A percentile compares a stretch with the other conserved stretches of the same genome.
phyloP scores from a whole-genome alignment of 768 basidiomycete species.

The Austroboletus eburneus region DNA sequence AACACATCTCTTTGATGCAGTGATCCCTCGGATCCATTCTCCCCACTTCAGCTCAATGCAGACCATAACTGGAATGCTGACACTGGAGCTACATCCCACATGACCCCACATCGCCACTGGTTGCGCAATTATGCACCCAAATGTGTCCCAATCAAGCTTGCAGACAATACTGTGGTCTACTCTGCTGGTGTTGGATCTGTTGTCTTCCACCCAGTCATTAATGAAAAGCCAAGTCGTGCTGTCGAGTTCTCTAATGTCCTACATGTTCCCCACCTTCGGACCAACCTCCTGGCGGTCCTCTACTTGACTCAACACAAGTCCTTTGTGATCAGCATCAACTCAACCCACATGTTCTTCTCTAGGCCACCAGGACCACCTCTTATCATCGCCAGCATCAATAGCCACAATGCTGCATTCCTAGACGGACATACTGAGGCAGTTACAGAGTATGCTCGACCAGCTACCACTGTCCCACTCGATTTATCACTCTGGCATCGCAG shows the following conservation, averaged over 20 bases:
- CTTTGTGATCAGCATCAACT: background rate
- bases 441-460: constrained; percentile 1
- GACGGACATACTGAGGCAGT: constrained; percentile 15
- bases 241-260: constrained; percentile 16
- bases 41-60: background rate
- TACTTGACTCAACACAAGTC: constrained; percentile 3
- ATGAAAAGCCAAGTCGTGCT: background rate
- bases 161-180: background rate
- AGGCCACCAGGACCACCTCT: constrained; percentile 10
- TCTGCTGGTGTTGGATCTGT: constrained; percentile 2
- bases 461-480: constrained; percentile 7
- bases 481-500: constrained; percentile 18
- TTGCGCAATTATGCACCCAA: background rate
- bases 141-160: background rate
- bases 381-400: constrained; percentile 9
- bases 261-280: constrained; percentile 14
- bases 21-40: background rate
- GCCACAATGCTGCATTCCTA: constrained; percentile 17
- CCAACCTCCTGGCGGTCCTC: constrained; percentile 18
- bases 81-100: background rate
- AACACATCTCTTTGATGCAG: background rate
- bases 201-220: constrained; percentile 4
- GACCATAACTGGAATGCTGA: background rate
- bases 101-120: background rate
- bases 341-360: no score